These are phyloP conservation scores for Cyclotella choctawhatcheeana DNA, from an alignment of 108 stramenopile genomes.

Conservation along the genomic window DNA sequence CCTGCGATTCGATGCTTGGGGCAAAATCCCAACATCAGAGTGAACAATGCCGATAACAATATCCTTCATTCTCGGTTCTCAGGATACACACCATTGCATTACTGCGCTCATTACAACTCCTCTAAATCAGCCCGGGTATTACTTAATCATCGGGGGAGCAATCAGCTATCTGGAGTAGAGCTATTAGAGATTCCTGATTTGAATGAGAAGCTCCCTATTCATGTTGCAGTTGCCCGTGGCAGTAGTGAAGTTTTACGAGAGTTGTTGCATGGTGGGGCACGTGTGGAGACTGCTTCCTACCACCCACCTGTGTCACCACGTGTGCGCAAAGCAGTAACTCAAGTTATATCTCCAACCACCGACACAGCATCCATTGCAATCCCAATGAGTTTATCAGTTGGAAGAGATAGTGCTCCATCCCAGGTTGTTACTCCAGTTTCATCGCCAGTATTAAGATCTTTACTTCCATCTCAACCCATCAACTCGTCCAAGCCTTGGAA, in stretches of 20 bases:
- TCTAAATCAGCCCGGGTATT: conserved; percentile 68
- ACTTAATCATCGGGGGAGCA: conserved; percentile 28
- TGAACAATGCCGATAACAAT: conserved; percentile 47
- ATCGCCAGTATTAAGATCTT: conserved; percentile 76
- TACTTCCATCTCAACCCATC: conserved; percentile 84
- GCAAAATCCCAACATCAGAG: conserved; percentile 47
- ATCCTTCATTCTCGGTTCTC: conserved; percentile 75
- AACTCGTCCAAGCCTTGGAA: conserved; percentile 89
- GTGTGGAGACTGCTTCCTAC: conserved; percentile 63
- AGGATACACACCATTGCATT: conserved; percentile 88
- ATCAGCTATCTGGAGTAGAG: conserved; percentile 35
- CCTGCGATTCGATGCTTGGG: conserved; percentile 75
- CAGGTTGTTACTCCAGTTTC: conserved; percentile 72
- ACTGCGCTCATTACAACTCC: conserved; percentile 91
- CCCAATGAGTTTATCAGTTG: conserved; percentile 5
- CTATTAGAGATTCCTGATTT: conserved; percentile 83
- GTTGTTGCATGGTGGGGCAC: conserved; percentile 76
- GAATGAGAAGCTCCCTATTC: conserved; percentile 85
- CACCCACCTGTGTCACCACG: conserved; percentile 34
- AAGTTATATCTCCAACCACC: conserved; percentile 13
- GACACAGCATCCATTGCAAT: conserved; percentile 29
- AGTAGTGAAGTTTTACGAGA: conserved; percentile 83
- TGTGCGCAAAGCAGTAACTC: conserved; percentile 11
- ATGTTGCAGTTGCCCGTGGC: conserved; percentile 84
- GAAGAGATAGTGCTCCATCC: conserved; percentile 10